Percentiles rank a stretch among this genome's conserved stretches.
Evolutionary conservation across 441 rosid genomes (phyloP).

Genomic region (Hypseocharis bilobata): DNA sequence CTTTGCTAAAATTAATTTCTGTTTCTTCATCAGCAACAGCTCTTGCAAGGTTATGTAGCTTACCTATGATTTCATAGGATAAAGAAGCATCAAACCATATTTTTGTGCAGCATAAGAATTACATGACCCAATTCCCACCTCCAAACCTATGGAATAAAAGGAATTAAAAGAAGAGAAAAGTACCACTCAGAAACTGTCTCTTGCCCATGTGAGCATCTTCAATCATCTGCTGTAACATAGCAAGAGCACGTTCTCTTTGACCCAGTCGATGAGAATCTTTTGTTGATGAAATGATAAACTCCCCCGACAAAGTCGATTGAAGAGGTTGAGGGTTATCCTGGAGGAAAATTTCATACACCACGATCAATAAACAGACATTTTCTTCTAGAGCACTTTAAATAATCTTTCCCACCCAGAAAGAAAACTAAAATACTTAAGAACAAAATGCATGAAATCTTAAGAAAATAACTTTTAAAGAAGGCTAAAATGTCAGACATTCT

Average conservation of each 20-base stretch:
- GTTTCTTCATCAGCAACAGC: slow-evolving; percentile 89
- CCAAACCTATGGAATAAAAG: slow-evolving; percentile 3
- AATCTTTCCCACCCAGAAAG: neutral
- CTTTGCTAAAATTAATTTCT: slow-evolving; percentile 45
- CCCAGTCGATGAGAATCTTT: slow-evolving; percentile 72
- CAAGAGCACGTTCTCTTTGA: slow-evolving; percentile 88
- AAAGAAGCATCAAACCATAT: slow-evolving; percentile 22
- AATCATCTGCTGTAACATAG: slow-evolving; percentile 89
- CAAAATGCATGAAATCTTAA: slow-evolving; percentile 4
- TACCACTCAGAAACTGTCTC: slow-evolving; percentile 97
- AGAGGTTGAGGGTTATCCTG: slow-evolving; percentile 69
- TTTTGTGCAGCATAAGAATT: neutral
- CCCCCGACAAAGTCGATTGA: slow-evolving; percentile 63
- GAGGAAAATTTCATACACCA: slow-evolving; percentile 17
- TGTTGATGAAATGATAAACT: slow-evolving; percentile 42
- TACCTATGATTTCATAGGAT: slow-evolving; percentile 46
- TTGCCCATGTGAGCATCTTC: slow-evolving; percentile 97
- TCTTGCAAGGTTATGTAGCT: slow-evolving; percentile 93
- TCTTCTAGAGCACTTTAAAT: neutral
- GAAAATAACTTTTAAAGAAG: neutral
- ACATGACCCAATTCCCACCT: slow-evolving; percentile 7
- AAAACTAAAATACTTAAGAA: slow-evolving; percentile 6
- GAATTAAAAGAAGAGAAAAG: slow-evolving; percentile 18
- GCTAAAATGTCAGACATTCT: neutral
- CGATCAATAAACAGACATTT: slow-evolving; percentile 9